A percentile compares a stretch with the other conserved stretches of the same genome.
Evolutionary conservation across 2,329 filamentous ascomycete species (phyloP).

Genomic region (Aspergillus neotritici): DNA sequence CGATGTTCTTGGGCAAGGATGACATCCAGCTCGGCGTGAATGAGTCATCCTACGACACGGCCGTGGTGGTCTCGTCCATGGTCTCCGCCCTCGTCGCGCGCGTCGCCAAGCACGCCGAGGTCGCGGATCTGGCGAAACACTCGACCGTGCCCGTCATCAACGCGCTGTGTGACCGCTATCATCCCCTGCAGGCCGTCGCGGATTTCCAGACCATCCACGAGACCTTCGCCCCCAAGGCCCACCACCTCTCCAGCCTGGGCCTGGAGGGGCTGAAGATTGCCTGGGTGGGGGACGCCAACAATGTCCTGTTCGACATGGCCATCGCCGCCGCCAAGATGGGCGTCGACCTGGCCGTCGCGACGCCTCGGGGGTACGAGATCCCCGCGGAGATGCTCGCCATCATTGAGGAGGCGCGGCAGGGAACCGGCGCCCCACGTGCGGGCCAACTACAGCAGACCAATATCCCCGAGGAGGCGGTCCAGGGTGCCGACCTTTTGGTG

Average conservation of each 20-base stretch:
- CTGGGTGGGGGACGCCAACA: conserved; percentile 96
- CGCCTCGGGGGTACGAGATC: conserved; percentile 78
- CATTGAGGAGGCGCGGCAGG: conserved; percentile 59
- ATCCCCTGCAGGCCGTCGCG: conserved; percentile 89
- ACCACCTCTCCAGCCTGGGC: conserved; percentile 50
- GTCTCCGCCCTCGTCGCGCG: conserved; percentile 76
- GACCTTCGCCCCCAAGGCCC: conserved; percentile 53
- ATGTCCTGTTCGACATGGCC: conserved; percentile 89
- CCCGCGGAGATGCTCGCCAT: conserved; percentile 66
- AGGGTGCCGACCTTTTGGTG: conserved; percentile 80
- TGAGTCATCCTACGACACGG: conserved; percentile 89
- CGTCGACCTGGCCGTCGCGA: conserved; percentile 78
- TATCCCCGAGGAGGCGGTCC: conserved; percentile 76
- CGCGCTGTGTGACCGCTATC: conserved; percentile 81
- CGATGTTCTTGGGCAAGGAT: conserved; percentile 93
- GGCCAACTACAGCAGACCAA: conserved; percentile 70
- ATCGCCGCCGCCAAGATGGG: conserved; percentile 84
- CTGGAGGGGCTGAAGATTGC: conserved; percentile 82
- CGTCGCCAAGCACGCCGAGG: conserved; percentile 70
- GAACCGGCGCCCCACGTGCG: conserved; percentile 45
- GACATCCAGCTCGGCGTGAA: conserved; percentile 96
- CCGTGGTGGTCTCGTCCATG: conserved; percentile 90
- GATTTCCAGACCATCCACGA: conserved; percentile 91
- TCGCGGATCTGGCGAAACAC: conserved; percentile 63
- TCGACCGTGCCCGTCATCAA: conserved; percentile 80